Evolutionary conservation across 2,329 filamentous ascomycete species (phyloP).

Genomic region (Trichocomaceae sp.): DNA sequence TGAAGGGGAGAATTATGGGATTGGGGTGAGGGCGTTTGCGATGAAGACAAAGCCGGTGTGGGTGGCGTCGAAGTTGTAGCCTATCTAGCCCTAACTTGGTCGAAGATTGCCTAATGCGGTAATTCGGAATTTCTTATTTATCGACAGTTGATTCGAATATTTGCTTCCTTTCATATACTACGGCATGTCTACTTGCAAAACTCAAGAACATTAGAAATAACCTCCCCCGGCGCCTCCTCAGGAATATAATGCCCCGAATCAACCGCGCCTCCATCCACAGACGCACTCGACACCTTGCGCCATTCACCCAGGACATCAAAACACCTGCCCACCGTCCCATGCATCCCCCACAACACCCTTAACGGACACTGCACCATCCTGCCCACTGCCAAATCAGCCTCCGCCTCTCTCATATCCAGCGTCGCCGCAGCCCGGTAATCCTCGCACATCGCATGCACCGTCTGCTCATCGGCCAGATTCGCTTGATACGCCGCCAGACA

Average conservation of each 20-base stretch:
- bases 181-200: constrained; percentile 24
- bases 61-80: constrained; percentile 38
- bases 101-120: background rate
- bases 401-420: constrained; percentile 48
- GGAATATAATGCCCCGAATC: constrained; percentile 47
- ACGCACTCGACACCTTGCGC: constrained; percentile 38
- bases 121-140: background rate
- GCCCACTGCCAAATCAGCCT: constrained; percentile 39
- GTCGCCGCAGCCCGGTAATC: constrained; percentile 51
- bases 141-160: background rate
- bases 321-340: constrained; percentile 44
- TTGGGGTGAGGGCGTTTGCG: constrained; percentile 68
- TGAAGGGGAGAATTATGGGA: constrained; percentile 64
- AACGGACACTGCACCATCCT: constrained; percentile 43
- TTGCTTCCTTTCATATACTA: no score
- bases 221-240: constrained; percentile 46
- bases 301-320: constrained; percentile 49
- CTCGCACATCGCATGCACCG: constrained; percentile 48
- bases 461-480: constrained; percentile 36
- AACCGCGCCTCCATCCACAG: constrained; percentile 37
- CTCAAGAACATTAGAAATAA: constrained; percentile 36
- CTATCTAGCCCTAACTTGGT: background rate
- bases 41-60: constrained; percentile 66
- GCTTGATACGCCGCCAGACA: constrained; percentile 39
- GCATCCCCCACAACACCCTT: constrained; percentile 46